Base-by-base conservation (phyloP, 2,329 filamentous ascomycete genomes). In the Xylaria sp. region DNA sequence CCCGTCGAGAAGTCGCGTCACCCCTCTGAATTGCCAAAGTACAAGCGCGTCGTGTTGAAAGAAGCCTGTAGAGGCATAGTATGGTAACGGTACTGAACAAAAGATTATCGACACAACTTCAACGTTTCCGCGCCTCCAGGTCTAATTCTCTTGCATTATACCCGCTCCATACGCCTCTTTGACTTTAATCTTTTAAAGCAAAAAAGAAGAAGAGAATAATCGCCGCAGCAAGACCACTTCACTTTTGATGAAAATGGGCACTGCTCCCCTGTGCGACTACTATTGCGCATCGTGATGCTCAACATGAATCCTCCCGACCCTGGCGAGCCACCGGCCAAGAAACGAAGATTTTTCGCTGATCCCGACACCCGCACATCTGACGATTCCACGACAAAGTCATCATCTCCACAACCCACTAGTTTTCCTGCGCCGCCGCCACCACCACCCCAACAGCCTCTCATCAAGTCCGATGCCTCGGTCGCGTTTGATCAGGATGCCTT, bases 401-500 rank as follows among this genome's bases (percentile, higher is more conserved):
- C 70, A 4, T 60, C 69, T 45, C 67, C 75, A 54, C 59, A 74
- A 70, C 70, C 66, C 9, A 65, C 74, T 11, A 74, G 72, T 27
- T 69, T 65, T 7, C 72, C 71, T 32, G 48, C 63, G 2, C 24
- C 45, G 34, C 55, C 19, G 39, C 63, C 45, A 45, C 61, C 47
- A 51, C 55, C 62, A 63, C 45, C 53, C 21, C 6, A 56, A 70
- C 59, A 65, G 65, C 7, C 68, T 66, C 64, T 68, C 14, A 24
- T 66, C 21, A 48, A 54, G 17, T 60, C 67, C 2, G 66, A 70
- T n/a, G 68, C 71, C 68, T 72, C 14, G 61, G 76, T 60, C 74
- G 77, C 78, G 0, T 91, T 92, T 69, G 87, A 91, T 71, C 81
- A 84, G 64, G 82, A 82, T 36, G 84, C 82, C 0, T 90, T 92